Evolutionary conservation across 2,329 filamentous ascomycete species (phyloP), one percentile per base, ranked within the genome.

Genomic region (Dactylonectria estremocensis): DNA sequence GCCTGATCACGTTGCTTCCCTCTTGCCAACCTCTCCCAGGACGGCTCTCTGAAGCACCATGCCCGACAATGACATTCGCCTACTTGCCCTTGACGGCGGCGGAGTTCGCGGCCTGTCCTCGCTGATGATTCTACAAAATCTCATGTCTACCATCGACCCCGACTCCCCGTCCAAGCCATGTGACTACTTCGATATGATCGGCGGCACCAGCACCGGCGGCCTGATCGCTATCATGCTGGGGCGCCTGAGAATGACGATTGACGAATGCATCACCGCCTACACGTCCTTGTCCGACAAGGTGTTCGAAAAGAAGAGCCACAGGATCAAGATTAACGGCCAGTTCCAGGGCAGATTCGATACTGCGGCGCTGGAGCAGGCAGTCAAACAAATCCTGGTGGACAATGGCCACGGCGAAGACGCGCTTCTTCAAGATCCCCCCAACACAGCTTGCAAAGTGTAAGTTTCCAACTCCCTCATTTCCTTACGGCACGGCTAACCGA

Each of bases 171-270:
- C n/a, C n/a, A 49, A 49, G 46, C 46, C 7, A 49, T 49, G 7
- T 8, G 4, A 49, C 11, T 49, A 49, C 46, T 49, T 49, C 7
- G 7, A 49, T 8, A 49, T 49, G 7, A 24, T 49, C 13, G 1
- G 4, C 7, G 7, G 46, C 4, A 49, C 4, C 14, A 76, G 72
- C 55, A 79, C 79, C 24, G 76, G 78, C n/a, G 52, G 78, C 1
- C 69, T 84, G 4, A 82, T 84, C 35, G 82, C 82, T 3, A 78
- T 85, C 24, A 83, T 86, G 79, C 78, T 85, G 8, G 81, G 82
- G n/a, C 77, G 80, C 3, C 74, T 85, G 20, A 40, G 43, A 16
- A 82, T 85, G 78, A 77, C 72, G 18, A 70, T 83, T 37, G 72
- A 80, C 10, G 77, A 83, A n/a, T 64, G 28, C 6, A 54, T 64